Conservation (phyloP, 257 asterid genomes). For the Nicotiana sylvestris region DNA sequence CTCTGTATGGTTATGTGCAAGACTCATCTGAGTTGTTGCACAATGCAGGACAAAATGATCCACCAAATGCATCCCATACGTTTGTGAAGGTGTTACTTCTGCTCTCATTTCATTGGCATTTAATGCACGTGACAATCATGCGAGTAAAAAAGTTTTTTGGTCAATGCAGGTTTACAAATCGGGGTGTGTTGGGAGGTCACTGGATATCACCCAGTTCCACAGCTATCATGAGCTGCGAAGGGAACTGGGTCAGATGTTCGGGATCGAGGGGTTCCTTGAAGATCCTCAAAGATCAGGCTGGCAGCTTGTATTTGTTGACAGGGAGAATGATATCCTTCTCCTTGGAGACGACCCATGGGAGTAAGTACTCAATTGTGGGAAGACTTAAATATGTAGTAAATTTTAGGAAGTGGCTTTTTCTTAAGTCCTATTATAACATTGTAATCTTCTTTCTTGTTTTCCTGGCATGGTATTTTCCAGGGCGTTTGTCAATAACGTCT, state of each 20-base stretch:
- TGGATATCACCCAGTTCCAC: constrained; percentile 87
- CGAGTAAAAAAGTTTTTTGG: neutral
- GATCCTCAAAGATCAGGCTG: constrained; percentile 99
- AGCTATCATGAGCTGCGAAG: constrained; percentile 91
- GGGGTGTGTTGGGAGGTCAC: constrained; percentile 87
- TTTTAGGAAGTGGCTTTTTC: neutral
- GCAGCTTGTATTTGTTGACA: constrained; percentile 99
- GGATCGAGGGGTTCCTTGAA: constrained; percentile 90
- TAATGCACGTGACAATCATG: constrained; percentile 1
- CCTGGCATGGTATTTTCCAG: constrained; percentile 30
- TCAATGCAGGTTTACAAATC: constrained; percentile 65
- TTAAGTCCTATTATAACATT: neutral
- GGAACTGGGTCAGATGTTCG: constrained; percentile 88
- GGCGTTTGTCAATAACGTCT: constrained; percentile 85
- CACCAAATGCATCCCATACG: constrained; percentile 42
- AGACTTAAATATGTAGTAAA: neutral
- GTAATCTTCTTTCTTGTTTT: constrained; percentile 5
- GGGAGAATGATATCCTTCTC: constrained; percentile 97
- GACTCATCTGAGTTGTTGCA: constrained; percentile 73
- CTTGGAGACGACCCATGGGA: constrained; percentile 99
- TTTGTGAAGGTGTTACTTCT: constrained; percentile 68
- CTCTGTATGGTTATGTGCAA: constrained; percentile 58
- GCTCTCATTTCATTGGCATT: neutral
- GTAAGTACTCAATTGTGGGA: constrained; percentile 38
- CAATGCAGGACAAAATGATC: constrained; percentile 54